A percentile compares a stretch with the other conserved stretches of the same genome.
These are phyloP conservation scores for Stramenopiles sp. DNA, from an alignment of 352 stramenopile species.

Conservation along the genomic window DNA sequence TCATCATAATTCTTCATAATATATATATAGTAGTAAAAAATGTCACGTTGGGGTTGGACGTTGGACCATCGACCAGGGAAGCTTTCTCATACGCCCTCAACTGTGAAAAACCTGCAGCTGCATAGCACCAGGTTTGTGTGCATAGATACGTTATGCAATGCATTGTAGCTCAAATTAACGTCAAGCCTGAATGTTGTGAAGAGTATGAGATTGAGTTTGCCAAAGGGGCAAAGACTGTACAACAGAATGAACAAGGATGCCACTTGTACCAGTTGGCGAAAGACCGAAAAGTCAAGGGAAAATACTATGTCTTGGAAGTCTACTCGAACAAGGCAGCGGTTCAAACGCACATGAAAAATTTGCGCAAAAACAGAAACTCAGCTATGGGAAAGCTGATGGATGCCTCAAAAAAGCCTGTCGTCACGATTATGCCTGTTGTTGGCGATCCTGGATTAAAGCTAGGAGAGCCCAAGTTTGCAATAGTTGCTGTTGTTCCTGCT, in stretches of 20 bases:
- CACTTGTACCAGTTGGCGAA: not conserved
- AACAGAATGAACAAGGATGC: not conserved
- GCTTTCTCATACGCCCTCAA: too few species aligned
- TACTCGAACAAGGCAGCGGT: not conserved
- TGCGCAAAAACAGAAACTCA: not conserved
- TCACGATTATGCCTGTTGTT: not conserved
- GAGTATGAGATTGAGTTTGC: not conserved
- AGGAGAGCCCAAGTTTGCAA: not conserved
- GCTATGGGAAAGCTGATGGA: not conserved
- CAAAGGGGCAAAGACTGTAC: not conserved
- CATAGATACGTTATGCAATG: not conserved
- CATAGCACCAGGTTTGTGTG: too few species aligned
- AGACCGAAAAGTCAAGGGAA: not conserved
- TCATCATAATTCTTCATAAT: too few species aligned
- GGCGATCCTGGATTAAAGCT: not conserved
- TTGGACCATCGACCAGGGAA: too few species aligned
- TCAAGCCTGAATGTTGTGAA: not conserved
- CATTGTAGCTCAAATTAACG: not conserved
- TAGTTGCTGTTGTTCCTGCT: not conserved
- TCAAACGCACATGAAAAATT: not conserved
- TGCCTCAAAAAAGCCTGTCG: not conserved
- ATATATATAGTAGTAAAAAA: too few species aligned
- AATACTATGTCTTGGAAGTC: slow-evolving; percentile 1
- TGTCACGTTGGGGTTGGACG: too few species aligned
- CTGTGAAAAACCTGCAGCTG: too few species aligned